A percentile compares a stretch with the other conserved stretches of the same genome.
These are phyloP conservation scores for Colletotrichum theobromicola DNA, from an alignment of 2,329 filamentous ascomycete species.

Conservation along the genomic window DNA sequence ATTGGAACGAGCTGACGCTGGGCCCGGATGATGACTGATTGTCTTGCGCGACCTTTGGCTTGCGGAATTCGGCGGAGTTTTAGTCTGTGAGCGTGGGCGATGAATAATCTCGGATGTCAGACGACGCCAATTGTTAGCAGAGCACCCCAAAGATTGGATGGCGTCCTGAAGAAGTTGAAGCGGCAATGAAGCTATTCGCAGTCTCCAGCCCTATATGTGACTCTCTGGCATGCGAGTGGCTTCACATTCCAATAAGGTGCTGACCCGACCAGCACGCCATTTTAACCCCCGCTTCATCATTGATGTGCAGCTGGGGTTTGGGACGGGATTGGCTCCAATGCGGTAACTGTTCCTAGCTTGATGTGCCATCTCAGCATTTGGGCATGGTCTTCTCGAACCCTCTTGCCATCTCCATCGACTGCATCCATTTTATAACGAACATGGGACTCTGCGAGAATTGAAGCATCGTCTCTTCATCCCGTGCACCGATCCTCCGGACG, in stretches of 20 bases:
- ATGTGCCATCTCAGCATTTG: background rate
- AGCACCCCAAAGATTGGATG: background rate
- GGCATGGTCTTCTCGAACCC: background rate
- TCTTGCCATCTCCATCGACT: background rate
- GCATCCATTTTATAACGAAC: background rate
- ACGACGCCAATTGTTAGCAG: background rate
- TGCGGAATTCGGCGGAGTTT: background rate
- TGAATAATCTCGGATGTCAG: background rate
- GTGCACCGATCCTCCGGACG: constrained; percentile 73
- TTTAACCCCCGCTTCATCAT: background rate
- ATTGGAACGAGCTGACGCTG: background rate
- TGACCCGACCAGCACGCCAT: constrained; percentile 1
- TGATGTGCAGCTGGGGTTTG: background rate
- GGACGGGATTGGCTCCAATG: background rate
- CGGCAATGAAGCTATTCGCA: background rate
- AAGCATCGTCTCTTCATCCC: constrained; percentile 43
- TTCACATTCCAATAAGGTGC: background rate
- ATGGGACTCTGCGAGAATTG: background rate
- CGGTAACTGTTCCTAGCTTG: background rate
- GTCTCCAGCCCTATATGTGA: background rate
- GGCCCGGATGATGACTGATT: background rate
- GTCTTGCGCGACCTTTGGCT: background rate
- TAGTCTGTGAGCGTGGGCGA: background rate
- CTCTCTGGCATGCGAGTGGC: background rate
- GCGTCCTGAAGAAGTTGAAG: background rate